These are phyloP conservation scores for Catharanthus roseus DNA, from an alignment of 257 asterid species.

Conservation along the genomic window DNA sequence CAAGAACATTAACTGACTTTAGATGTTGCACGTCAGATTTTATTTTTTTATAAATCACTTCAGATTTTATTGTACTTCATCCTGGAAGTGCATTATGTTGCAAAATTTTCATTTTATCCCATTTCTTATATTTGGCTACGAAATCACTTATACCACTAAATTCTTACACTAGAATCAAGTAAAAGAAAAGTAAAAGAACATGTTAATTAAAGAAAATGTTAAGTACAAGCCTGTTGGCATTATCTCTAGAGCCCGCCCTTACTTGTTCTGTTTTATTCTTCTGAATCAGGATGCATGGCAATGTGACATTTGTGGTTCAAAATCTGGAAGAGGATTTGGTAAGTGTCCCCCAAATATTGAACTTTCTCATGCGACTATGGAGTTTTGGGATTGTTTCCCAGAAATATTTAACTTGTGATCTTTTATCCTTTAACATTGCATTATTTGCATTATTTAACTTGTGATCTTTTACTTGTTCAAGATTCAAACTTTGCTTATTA, in stretches of 20 bases:
- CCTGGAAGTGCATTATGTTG: neutral
- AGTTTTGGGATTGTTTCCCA: neutral
- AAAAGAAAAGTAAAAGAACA: neutral
- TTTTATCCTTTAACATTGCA: neutral
- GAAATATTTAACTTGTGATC: neutral
- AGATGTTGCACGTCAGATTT: neutral
- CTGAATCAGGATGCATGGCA: constrained; percentile 86
- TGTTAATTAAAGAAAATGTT: neutral
- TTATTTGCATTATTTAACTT: neutral
- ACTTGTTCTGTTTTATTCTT: constrained; percentile 7
- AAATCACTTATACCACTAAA: neutral
- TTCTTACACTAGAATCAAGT: neutral
- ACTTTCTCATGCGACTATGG: neutral
- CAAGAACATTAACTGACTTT: neutral
- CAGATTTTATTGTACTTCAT: neutral
- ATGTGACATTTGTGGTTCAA: constrained; percentile 93
- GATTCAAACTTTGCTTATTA: neutral
- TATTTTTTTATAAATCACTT: too few species aligned
- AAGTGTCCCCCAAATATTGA: constrained; percentile 16
- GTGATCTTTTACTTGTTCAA: too few species aligned
- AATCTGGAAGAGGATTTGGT: constrained; percentile 99
- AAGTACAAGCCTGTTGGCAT: neutral
- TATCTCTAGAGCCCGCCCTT: neutral
- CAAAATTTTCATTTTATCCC: neutral
- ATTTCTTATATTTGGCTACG: neutral